Conservation (phyloP, 352 stramenopile genomes). For the Pythium insidiosum region DNA sequence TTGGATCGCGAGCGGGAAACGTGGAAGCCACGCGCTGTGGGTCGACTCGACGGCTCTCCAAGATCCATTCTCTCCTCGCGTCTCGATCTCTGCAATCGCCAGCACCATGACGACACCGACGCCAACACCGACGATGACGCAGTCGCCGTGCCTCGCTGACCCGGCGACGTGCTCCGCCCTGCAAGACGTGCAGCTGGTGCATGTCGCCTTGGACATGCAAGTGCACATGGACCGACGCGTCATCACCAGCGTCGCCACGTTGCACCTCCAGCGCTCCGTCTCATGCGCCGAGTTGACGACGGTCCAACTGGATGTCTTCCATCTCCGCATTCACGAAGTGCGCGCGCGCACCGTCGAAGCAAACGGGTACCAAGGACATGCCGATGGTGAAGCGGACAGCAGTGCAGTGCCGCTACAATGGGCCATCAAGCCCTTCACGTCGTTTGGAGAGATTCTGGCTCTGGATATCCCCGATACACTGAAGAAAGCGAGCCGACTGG, state of each 20-base stretch:
- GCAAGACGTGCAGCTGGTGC: conserved; percentile 35
- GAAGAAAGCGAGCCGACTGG: conserved; percentile 16
- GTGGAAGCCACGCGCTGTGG: too few species aligned
- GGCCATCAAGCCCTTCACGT: conserved; percentile 48
- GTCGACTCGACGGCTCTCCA: not conserved
- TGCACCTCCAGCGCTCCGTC: conserved; percentile 27
- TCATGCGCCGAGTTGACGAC: not conserved
- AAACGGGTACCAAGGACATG: too few species aligned
- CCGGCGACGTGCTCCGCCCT: conserved; percentile 57
- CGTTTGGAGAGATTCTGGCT: conserved; percentile 48
- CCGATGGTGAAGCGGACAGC: too few species aligned
- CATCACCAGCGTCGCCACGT: conserved; percentile 23
- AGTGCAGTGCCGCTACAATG: conserved; percentile 14
- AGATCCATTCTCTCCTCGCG: too few species aligned
- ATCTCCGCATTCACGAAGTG: conserved; percentile 43
- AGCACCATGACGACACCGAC: not conserved
- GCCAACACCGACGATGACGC: not conserved
- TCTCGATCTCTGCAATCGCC: too few species aligned
- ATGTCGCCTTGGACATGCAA: conserved; percentile 39
- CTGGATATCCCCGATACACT: conserved; percentile 24
- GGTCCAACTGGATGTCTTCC: conserved; percentile 55
- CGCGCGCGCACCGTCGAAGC: conserved; percentile 10
- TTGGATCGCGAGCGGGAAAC: too few species aligned
- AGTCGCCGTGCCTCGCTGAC: too few species aligned
- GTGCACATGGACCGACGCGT: conserved; percentile 26